phyloP scores from a whole-genome alignment of 495 filamentous ascomycete species.

The Chaetomidium leptoderma region DNA sequence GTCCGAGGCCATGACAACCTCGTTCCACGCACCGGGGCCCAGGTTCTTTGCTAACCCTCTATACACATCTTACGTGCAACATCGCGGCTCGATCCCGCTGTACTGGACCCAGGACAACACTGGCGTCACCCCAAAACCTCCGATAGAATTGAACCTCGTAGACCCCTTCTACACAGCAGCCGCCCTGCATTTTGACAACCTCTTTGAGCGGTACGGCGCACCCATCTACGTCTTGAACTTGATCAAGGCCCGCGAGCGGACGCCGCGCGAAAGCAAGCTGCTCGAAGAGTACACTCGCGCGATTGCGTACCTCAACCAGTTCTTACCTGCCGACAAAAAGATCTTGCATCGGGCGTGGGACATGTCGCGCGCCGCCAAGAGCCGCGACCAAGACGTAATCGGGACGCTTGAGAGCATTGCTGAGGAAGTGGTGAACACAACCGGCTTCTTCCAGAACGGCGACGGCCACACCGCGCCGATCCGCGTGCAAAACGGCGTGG shows the following conservation, averaged over 20 bases:
- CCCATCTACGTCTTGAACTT: slow-evolving; percentile 91
- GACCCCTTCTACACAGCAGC: slow-evolving; percentile 97
- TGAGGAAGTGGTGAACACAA: slow-evolving; percentile 75
- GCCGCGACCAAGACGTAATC: slow-evolving; percentile 94
- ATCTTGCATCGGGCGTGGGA: slow-evolving; percentile 95
- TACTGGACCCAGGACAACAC: slow-evolving; percentile 98
- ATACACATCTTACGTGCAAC: slow-evolving; percentile 95
- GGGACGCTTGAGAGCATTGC: slow-evolving; percentile 83
- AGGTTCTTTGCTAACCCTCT: slow-evolving; percentile 80
- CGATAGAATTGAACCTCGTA: slow-evolving; percentile 87
- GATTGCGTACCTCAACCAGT: slow-evolving; percentile 91
- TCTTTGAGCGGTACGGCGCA: slow-evolving; percentile 89
- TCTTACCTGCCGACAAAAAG: slow-evolving; percentile 75
- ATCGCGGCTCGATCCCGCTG: slow-evolving; percentile 92
- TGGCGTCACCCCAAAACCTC: slow-evolving; percentile 91
- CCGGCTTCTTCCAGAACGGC: slow-evolving; percentile 93
- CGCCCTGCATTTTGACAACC: slow-evolving; percentile 91
- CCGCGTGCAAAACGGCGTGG: slow-evolving; percentile 84
- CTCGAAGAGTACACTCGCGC: slow-evolving; percentile 83
- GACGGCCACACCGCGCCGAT: slow-evolving; percentile 58
- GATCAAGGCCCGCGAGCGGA: slow-evolving; percentile 84
- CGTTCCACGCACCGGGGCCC: slow-evolving; percentile 88
- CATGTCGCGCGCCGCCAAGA: slow-evolving; percentile 93
- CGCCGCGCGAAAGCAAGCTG: slow-evolving; percentile 88
- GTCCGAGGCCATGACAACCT: slow-evolving; percentile 86